phyloP scores from a whole-genome alignment of 441 rosid genomes.

The Daphne laureola region DNA sequence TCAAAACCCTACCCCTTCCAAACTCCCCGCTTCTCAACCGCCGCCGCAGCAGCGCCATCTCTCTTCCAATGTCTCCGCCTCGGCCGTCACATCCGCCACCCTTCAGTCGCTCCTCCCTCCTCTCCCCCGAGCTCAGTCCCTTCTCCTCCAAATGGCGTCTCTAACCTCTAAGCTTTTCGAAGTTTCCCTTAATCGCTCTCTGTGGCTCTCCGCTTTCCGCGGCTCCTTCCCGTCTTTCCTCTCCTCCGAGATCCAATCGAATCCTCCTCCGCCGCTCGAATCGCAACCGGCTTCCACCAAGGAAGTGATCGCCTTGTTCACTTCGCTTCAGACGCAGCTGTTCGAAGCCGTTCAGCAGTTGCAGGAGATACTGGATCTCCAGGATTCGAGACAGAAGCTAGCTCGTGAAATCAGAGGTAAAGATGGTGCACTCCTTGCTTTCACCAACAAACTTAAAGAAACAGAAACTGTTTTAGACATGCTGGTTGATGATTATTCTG shows the following conservation, averaged over 20 bases:
- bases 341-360: conserved; percentile 87
- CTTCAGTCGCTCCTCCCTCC: conserved; percentile 84
- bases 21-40: conserved; percentile 37
- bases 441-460: conserved; percentile 68
- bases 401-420: conserved; percentile 50
- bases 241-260: conserved; percentile 44
- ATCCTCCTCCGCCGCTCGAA: conserved; percentile 41
- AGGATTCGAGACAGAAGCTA: conserved; percentile 57
- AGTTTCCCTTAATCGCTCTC: conserved; percentile 60
- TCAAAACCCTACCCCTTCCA: conserved; percentile 55
- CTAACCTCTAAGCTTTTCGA: conserved; percentile 63
- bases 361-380: conserved; percentile 85
- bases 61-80: conserved; percentile 22
- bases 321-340: conserved; percentile 75
- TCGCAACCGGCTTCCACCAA: conserved; percentile 50
- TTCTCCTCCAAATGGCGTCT: conserved; percentile 85
- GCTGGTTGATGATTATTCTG: conserved; percentile 77
- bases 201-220: conserved; percentile 74
- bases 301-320: conserved; percentile 54
- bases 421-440: conserved; percentile 52
- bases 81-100: conserved; percentile 45
- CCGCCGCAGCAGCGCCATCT: conserved; percentile 23
- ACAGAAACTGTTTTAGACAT: conserved; percentile 73
- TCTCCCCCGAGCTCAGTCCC: conserved; percentile 69
- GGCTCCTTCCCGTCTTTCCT: conserved; percentile 64